A percentile compares a stretch with the other conserved stretches of the same genome.
Evolutionary conservation across 768 basidiomycete species (phyloP).

Genomic region (Dacryopinax spathularia): DNA sequence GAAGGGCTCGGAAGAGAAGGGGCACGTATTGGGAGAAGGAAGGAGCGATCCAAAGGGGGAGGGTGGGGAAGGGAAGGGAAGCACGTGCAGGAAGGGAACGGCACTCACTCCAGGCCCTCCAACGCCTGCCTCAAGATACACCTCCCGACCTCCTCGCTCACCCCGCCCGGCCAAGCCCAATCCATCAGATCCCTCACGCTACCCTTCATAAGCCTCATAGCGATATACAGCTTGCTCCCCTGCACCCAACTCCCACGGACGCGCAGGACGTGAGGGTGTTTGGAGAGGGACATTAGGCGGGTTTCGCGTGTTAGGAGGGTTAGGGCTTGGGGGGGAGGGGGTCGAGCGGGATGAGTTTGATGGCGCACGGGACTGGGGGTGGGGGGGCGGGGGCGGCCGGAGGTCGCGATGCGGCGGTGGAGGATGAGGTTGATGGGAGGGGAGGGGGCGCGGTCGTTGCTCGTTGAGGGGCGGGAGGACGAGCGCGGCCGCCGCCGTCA

Average conservation of each 20-base stretch:
- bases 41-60: too few species aligned
- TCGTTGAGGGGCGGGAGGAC: not conserved
- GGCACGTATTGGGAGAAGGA: too few species aligned
- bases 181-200: slow-evolving; percentile 74
- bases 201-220: slow-evolving; percentile 78
- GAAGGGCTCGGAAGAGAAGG: too few species aligned
- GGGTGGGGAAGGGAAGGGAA: slow-evolving; percentile 15
- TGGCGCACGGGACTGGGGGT: slow-evolving; percentile 44
- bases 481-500: too few species aligned
- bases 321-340: slow-evolving; percentile 55
- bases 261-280: slow-evolving; percentile 85
- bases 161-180: slow-evolving; percentile 74
- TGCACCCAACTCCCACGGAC: slow-evolving; percentile 82
- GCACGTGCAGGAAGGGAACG: slow-evolving; percentile 13
- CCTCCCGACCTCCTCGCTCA: slow-evolving; percentile 78
- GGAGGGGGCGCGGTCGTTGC: not conserved
- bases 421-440: not conserved
- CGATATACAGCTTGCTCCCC: slow-evolving; percentile 72
- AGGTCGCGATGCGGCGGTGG: too few species aligned
- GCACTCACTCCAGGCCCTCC: slow-evolving; percentile 72
- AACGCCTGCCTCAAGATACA: slow-evolving; percentile 76
- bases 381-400: slow-evolving; percentile 24
- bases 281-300: slow-evolving; percentile 79
- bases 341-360: slow-evolving; percentile 85
- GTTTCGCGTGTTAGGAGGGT: slow-evolving; percentile 69